phyloP scores from a whole-genome alignment of 805 yeast species.

The Suhomyces prunicola region DNA sequence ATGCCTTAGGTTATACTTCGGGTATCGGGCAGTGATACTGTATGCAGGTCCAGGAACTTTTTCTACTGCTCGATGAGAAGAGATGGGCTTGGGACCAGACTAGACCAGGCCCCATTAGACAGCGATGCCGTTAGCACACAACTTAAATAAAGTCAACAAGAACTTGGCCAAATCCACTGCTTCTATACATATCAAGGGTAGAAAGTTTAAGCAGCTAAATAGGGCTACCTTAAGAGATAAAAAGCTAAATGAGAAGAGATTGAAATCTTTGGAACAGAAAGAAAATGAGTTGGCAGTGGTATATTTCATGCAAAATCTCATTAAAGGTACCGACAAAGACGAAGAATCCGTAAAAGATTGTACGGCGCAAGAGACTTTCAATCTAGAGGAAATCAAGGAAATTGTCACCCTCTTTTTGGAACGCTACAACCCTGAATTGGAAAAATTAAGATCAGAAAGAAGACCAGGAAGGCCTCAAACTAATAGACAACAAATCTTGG shows the following conservation, averaged over 20 bases:
- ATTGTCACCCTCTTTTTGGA: slow-evolving; percentile 61
- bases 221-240: slow-evolving; percentile 85
- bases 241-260: slow-evolving; percentile 60
- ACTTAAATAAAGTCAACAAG: slow-evolving; percentile 62
- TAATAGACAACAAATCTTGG: slow-evolving; percentile 63
- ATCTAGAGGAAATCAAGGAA: slow-evolving; percentile 55
- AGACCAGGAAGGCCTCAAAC: slow-evolving; percentile 87
- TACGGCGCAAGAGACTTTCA: slow-evolving; percentile 40
- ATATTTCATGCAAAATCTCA: slow-evolving; percentile 56
- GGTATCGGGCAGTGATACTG: neutral
- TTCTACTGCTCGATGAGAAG: neutral
- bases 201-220: slow-evolving; percentile 79
- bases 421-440: slow-evolving; percentile 75
- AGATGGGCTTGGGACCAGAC: neutral
- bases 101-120: neutral
- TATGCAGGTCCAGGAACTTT: neutral
- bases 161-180: slow-evolving; percentile 52
- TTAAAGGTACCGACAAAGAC: slow-evolving; percentile 24
- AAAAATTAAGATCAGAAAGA: slow-evolving; percentile 56
- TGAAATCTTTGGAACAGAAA: slow-evolving; percentile 54
- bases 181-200: slow-evolving; percentile 79
- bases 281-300: slow-evolving; percentile 58
- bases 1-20: neutral
- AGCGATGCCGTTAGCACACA: slow-evolving; percentile 67
- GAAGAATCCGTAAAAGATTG: slow-evolving; percentile 10